Base-by-base conservation (phyloP, 2,329 filamentous ascomycete genomes). In the Colletotrichum aenigma region DNA sequence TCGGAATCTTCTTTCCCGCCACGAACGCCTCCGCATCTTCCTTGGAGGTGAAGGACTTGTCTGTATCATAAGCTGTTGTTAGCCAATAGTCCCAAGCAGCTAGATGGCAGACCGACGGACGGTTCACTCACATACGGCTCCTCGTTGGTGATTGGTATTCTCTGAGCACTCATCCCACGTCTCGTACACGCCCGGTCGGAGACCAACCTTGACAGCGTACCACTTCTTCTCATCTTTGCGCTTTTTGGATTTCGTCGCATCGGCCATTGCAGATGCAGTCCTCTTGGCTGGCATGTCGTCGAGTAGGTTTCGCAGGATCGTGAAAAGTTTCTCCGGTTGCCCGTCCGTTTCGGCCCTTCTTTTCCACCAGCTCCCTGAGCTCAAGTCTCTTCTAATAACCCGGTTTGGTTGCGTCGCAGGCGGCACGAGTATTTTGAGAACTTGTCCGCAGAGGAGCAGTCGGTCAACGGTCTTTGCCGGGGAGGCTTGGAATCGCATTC, bases 1-100 rank as follows among this genome's bases (percentile, higher is more conserved):
- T 79, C 4, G 82, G 82, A 9, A 83, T 83, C 72, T 89, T 89
- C 78, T 89, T 89, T 62, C 94, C 94, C 2, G 89, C 91, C 30
- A 95, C 88, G 82, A 95, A 98, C 3, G 91, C 92, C 80, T 94
- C 90, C n/a, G 96, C 96, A 75, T 98, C 95, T 77, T 93, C 90
- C 74, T 89, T 87, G 1, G 90, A 92, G 12, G 89, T 86, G 82
- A 98, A 98, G 2, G 94, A 95, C 86, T 97, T 96, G 87, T 94
- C 95, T 97, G 76, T 30, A 55, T 26, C 52, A 65, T 68, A 52
- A 38, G 21, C 26, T 5, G n/a, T 13, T 18, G 36, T 72, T 26
- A 75, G 67, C 34, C n/a, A 36, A 55, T 28, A 18, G 12, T 48
- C 10, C 15, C 36, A 24, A 55, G 4, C 18, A 56, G 9, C 9